Percentiles rank a stretch among this genome's conserved stretches.
These are phyloP conservation scores for Mycena kentingensis DNA, from an alignment of 768 basidiomycete species.

Conservation along the genomic window DNA sequence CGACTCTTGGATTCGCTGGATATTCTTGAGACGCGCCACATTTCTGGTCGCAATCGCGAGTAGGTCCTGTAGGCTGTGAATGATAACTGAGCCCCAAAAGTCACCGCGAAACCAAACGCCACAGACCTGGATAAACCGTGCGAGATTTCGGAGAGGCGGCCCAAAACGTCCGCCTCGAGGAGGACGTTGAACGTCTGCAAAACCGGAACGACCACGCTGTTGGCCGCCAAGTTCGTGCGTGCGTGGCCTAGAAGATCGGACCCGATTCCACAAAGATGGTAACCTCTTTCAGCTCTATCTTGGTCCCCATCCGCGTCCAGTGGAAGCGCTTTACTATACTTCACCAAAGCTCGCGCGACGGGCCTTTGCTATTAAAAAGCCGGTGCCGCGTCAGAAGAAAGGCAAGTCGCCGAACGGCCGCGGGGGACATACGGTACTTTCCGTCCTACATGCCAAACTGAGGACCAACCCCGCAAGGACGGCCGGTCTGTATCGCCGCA, in stretches of 20 bases:
- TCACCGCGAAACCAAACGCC: neutral
- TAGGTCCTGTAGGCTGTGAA: conserved; percentile 57
- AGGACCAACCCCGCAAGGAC: conserved; percentile 74
- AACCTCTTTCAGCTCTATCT: conserved; percentile 29
- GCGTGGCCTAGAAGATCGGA: conserved; percentile 60
- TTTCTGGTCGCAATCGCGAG: conserved; percentile 61
- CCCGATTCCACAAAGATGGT: conserved; percentile 54
- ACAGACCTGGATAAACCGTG: conserved; percentile 56
- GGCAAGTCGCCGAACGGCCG: neutral
- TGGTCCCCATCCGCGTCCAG: conserved; percentile 27
- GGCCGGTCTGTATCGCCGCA: conserved; percentile 59
- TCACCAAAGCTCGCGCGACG: conserved; percentile 59
- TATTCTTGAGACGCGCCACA: conserved; percentile 71
- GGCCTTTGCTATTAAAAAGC: conserved; percentile 61
- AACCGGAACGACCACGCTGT: conserved; percentile 79
- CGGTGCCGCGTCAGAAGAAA: conserved; percentile 18
- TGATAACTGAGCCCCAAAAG: neutral
- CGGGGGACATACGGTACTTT: conserved; percentile 68
- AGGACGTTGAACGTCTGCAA: conserved; percentile 75
- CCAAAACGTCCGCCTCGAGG: conserved; percentile 67
- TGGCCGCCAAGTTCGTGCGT: conserved; percentile 56
- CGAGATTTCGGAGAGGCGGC: conserved; percentile 45
- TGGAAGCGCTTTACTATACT: conserved; percentile 59
- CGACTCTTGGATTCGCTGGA: conserved; percentile 77
- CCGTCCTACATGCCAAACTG: conserved; percentile 82